These are phyloP conservation scores for Hypoxylon fragiforme DNA, from an alignment of 495 filamentous ascomycete genomes.

Conservation along the genomic window DNA sequence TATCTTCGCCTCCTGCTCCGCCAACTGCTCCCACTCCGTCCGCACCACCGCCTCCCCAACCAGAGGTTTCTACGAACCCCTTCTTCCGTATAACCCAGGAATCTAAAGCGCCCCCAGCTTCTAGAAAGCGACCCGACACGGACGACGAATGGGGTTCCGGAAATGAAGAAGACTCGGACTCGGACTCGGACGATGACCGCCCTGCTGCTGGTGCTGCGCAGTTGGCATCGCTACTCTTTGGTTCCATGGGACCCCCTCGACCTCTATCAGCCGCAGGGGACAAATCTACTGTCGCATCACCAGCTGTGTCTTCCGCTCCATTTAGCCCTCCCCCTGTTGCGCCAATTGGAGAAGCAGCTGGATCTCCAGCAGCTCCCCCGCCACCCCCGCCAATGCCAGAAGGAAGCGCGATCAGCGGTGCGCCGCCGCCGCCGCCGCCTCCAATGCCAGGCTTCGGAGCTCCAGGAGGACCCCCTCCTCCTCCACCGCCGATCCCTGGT, in stretches of 20 bases:
- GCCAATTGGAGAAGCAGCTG: slow-evolving; percentile 44
- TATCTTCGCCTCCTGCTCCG: slow-evolving; percentile 47
- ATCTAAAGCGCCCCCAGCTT: slow-evolving; percentile 40
- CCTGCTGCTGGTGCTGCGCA: slow-evolving; percentile 83
- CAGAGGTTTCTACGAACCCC: slow-evolving; percentile 81
- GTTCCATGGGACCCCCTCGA: slow-evolving; percentile 93
- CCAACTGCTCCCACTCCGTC: slow-evolving; percentile 48
- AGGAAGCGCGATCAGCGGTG: slow-evolving; percentile 19
- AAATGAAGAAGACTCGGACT: slow-evolving; percentile 67
- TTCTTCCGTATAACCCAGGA: slow-evolving; percentile 84
- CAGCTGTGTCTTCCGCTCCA: slow-evolving; percentile 44
- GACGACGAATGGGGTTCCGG: slow-evolving; percentile 92
- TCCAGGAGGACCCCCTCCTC: slow-evolving; percentile 47
- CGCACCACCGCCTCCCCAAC: slow-evolving; percentile 46
- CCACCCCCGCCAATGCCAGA: slow-evolving; percentile 51
- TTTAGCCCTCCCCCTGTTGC: slow-evolving; percentile 38
- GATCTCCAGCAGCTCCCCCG: slow-evolving; percentile 40
- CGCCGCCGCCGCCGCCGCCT: slow-evolving; percentile 43
- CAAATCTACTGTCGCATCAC: slow-evolving; percentile 56
- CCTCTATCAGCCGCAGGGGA: slow-evolving; percentile 82
- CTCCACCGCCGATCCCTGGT: slow-evolving; percentile 57
- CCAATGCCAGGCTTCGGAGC: slow-evolving; percentile 42
- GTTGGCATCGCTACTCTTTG: slow-evolving; percentile 90
- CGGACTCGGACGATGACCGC: slow-evolving; percentile 70
- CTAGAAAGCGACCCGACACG: slow-evolving; percentile 46